A percentile compares a stretch with the other conserved stretches of the same genome.
phyloP scores from a whole-genome alignment of 768 basidiomycete species.

The Suillus americanus region DNA sequence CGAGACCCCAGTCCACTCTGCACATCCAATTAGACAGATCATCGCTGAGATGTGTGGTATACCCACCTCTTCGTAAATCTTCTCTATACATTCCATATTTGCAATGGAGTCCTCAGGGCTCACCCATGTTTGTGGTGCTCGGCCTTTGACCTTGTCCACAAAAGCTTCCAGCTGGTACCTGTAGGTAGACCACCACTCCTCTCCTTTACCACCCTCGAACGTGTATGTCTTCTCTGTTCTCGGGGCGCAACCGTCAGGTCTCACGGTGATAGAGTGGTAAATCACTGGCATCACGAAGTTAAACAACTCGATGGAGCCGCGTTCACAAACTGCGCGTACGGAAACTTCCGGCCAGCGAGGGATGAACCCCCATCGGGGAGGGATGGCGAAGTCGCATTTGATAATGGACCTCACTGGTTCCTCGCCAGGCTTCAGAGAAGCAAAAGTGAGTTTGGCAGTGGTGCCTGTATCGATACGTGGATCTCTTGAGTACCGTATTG shows the following conservation, averaged over 20 bases:
- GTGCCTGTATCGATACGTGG: slow-evolving; percentile 40
- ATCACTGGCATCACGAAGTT: slow-evolving; percentile 47
- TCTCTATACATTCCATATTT: slow-evolving; percentile 60
- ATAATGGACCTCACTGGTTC: slow-evolving; percentile 37
- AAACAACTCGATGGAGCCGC: slow-evolving; percentile 39
- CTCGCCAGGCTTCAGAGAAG: slow-evolving; percentile 25
- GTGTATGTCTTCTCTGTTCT: slow-evolving; percentile 46
- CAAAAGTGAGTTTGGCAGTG: slow-evolving; percentile 39
- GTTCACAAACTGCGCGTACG: slow-evolving; percentile 42
- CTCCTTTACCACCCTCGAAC: slow-evolving; percentile 40
- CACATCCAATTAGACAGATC: neutral
- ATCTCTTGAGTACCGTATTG: slow-evolving; percentile 28
- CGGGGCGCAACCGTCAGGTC: slow-evolving; percentile 29
- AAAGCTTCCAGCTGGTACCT: slow-evolving; percentile 64
- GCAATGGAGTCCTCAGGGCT: slow-evolving; percentile 50
- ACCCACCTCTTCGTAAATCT: slow-evolving; percentile 51
- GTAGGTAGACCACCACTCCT: slow-evolving; percentile 58
- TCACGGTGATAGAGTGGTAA: slow-evolving; percentile 50
- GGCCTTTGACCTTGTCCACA: slow-evolving; percentile 55
- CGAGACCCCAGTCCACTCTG: slow-evolving; percentile 36
- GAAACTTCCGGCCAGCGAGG: slow-evolving; percentile 37
- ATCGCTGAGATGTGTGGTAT: slow-evolving; percentile 4
- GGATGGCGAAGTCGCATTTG: slow-evolving; percentile 32
- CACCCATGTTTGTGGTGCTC: slow-evolving; percentile 55
- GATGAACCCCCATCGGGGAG: slow-evolving; percentile 34